Evolutionary conservation across 169 alveolate genomes (phyloP).

Genomic region (Besnoitia besnoiti): DNA sequence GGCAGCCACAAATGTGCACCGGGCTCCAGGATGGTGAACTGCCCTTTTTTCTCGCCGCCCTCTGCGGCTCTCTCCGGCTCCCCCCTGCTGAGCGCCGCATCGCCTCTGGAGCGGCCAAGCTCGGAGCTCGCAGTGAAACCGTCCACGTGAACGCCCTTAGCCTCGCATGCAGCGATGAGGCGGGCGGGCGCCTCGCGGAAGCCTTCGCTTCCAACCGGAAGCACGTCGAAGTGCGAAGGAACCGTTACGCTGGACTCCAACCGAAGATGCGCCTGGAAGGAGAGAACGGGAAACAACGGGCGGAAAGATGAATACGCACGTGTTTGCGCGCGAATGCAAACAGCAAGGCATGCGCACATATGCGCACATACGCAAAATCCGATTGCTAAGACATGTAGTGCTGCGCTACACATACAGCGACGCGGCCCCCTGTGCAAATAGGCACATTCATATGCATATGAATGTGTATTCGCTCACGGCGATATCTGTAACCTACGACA

Average conservation of each 20-base stretch:
- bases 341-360: neutral
- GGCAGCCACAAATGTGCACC: neutral
- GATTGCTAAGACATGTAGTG: too few species aligned
- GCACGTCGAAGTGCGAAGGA: conserved; percentile 31
- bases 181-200: conserved; percentile 47
- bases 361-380: neutral
- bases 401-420: neutral
- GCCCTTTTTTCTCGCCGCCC: neutral
- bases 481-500: neutral
- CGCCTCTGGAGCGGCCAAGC: neutral
- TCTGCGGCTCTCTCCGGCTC: neutral
- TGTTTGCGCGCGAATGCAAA: neutral
- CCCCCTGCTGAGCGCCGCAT: neutral
- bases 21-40: neutral
- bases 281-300: neutral
- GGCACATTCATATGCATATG: neutral
- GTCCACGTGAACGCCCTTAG: neutral
- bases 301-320: neutral
- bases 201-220: conserved; percentile 33
- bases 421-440: neutral
- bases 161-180: conserved; percentile 7
- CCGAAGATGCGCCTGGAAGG: conserved; percentile 20
- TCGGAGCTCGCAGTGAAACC: neutral
- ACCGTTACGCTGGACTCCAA: neutral
- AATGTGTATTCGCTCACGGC: neutral